Evolutionary conservation across 129 eudicot genomes (phyloP).

Genomic region (Flaveria sonorensis): DNA sequence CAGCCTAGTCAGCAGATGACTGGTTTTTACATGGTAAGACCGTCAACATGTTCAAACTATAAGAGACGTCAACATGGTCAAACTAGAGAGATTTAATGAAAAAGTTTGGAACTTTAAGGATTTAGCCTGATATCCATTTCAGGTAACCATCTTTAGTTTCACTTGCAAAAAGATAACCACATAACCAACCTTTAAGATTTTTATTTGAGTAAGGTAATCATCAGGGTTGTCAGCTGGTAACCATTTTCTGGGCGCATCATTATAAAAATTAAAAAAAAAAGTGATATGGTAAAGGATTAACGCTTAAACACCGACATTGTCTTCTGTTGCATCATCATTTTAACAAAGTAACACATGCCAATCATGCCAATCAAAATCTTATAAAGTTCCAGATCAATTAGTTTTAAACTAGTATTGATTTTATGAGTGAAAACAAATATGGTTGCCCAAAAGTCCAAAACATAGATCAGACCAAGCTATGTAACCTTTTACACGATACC

Average conservation of each 20-base stretch:
- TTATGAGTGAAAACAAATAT: slow-evolving; percentile 4
- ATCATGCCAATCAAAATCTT: not conserved
- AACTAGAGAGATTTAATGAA: not conserved
- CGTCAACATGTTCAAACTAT: not conserved
- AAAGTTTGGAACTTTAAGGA: not conserved
- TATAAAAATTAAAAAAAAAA: not conserved
- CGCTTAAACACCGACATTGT: not conserved
- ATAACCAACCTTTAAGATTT: not conserved
- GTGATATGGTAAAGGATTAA: not conserved
- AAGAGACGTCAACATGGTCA: not conserved
- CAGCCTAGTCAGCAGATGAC: not conserved
- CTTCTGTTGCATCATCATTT: not conserved
- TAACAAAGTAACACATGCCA: not conserved
- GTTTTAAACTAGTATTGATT: not conserved
- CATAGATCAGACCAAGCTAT: not conserved
- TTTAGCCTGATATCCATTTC: not conserved
- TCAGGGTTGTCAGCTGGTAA: not conserved
- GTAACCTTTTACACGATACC: slow-evolving; percentile 8
- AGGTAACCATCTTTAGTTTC: not conserved
- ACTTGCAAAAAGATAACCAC: not conserved
- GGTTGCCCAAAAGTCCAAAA: slow-evolving; percentile 1
- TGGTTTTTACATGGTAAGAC: slow-evolving; percentile 1
- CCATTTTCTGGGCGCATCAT: not conserved
- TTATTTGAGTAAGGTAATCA: not conserved
- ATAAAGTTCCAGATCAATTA: not conserved